Percentiles rank a stretch among this genome's conserved stretches.
These are phyloP conservation scores for Phanerochaete carnosa DNA, from an alignment of 768 basidiomycete species.

Conservation along the genomic window DNA sequence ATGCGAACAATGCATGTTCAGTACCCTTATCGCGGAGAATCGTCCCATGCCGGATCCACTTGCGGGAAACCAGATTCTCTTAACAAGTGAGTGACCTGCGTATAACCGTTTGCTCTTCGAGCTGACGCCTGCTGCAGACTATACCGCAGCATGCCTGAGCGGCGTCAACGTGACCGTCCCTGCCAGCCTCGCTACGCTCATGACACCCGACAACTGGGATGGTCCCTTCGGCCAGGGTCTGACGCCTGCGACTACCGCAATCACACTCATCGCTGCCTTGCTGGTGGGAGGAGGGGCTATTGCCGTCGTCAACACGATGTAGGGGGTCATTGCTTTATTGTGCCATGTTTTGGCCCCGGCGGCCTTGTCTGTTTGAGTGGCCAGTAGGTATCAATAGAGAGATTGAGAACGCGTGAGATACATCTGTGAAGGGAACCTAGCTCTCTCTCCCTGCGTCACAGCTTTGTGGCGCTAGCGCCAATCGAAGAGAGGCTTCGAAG, in stretches of 20 bases:
- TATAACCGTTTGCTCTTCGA: neutral
- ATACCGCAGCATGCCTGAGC: constrained; percentile 43
- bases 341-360: neutral
- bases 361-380: no score
- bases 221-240: constrained; percentile 53
- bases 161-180: constrained; percentile 37
- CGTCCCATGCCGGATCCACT: constrained; percentile 44
- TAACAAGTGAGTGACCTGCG: constrained; percentile 42
- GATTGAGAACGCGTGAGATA: no score
- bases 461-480: no score
- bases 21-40: constrained; percentile 48
- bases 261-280: constrained; percentile 40
- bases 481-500: no score
- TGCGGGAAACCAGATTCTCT: constrained; percentile 57
- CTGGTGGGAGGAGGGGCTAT: constrained; percentile 45
- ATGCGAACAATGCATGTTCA: constrained; percentile 72
- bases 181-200: constrained; percentile 39
- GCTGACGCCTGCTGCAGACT: neutral
- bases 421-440: no score
- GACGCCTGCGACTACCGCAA: constrained; percentile 37
- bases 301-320: constrained; percentile 54
- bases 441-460: no score
- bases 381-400: no score
- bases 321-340: neutral
- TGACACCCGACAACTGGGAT: constrained; percentile 53